Base-by-base conservation (phyloP, 805 yeast genomes). In the Yamadazyma phyllophila region DNA sequence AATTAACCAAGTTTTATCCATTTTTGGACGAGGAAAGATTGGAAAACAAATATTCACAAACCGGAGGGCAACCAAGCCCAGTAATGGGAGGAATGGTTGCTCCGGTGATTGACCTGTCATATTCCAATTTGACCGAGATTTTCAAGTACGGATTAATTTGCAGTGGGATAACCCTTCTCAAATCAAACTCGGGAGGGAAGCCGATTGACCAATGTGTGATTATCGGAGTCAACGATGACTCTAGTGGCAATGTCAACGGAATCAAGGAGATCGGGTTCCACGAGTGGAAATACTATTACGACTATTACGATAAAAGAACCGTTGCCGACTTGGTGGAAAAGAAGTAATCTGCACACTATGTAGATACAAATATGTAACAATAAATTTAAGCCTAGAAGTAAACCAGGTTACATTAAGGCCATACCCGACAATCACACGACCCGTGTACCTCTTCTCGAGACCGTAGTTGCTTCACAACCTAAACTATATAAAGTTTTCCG, bases 141-240 rank as follows among this genome's bases (percentile, higher is more conserved):
- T 76, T 80, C 61, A 76, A 71, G 47, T 67, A 74, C 51, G 85
- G 85, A 0, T 69, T 80, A 47, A 75, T 81, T 8, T 80, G 83
- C 50, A 74, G 83, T 42, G 81, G 75, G 6, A 72, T 78, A 12
- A 71, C 80, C 6, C 76, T 68, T 47, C 61, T 75, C 48, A 76
- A 74, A 52, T 54, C 66, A 7, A 57, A 59, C 37, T 57, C 59
- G 44, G 58, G 52, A 32, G 57, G 56, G 9, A 57, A 58, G 12
- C 33, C 49, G 12, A 62, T 69, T 56, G 58, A 63, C 37, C 58
- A 59, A 44, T 70, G 76, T 54, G 50, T 67, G 20, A 66, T 71
- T 59, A 47, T 66, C 13, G 76, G 73, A 8, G 64, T 64, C 12
- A 57, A 58, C 14, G 73, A 66, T 33, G 72, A 63, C 24, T 65